Conservation (phyloP, 352 stramenopile genomes). For the Phytophthora podocarpi region DNA sequence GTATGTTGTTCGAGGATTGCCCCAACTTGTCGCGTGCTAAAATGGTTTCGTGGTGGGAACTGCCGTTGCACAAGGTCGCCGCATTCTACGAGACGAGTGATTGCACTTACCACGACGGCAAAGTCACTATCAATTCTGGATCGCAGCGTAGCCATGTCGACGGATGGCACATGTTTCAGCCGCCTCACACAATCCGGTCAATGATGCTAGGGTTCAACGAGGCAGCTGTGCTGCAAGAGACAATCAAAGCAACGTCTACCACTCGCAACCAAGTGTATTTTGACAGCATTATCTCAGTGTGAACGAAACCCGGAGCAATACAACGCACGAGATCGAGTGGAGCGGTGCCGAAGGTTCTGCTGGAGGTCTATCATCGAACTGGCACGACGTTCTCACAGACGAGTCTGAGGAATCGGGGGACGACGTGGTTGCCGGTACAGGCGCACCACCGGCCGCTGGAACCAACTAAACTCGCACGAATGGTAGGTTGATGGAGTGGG, state of each 20-base stretch:
- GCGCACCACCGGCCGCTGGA: too few species aligned
- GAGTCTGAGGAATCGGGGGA: background rate
- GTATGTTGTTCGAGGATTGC: background rate
- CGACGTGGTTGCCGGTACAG: too few species aligned
- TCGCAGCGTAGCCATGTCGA: background rate
- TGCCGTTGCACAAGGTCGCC: background rate
- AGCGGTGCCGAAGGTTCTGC: background rate
- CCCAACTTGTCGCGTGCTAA: background rate
- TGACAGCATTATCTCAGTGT: background rate
- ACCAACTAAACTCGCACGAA: too few species aligned
- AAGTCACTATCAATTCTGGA: background rate
- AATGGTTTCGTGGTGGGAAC: constrained; percentile 5
- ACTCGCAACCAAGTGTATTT: background rate
- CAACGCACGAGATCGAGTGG: background rate
- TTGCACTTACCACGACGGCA: background rate
- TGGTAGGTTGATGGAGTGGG: too few species aligned
- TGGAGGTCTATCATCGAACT: constrained; percentile 9
- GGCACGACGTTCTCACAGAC: constrained; percentile 1
- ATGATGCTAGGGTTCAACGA: constrained; percentile 7
- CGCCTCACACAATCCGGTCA: too few species aligned
- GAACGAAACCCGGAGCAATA: background rate
- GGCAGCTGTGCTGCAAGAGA: background rate
- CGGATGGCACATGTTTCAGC: background rate
- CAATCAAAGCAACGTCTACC: background rate
- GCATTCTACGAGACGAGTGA: constrained; percentile 3